These are phyloP conservation scores for Dunaliella primolecta DNA, from an alignment of 139 green algal species.

Conservation along the genomic window DNA sequence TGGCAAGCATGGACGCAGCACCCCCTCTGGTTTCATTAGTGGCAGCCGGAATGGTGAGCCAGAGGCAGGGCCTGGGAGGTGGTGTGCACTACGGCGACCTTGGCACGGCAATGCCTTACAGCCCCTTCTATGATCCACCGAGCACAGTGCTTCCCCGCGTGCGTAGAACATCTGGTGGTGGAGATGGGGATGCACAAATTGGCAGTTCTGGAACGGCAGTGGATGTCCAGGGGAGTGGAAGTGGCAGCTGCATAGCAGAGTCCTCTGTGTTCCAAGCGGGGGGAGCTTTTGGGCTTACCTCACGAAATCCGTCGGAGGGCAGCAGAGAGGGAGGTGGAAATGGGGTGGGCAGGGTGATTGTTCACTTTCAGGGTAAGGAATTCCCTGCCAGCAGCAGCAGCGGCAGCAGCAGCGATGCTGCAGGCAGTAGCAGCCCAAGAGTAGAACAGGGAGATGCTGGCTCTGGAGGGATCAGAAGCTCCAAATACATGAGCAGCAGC, in stretches of 20 bases:
- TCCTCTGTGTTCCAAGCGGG: background rate
- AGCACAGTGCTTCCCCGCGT: background rate
- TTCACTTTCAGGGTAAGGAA: background rate
- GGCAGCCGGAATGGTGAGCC: background rate
- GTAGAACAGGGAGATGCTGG: background rate
- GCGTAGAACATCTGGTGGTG: background rate
- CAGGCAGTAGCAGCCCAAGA: background rate
- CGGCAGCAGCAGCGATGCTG: background rate
- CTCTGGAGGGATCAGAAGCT: background rate
- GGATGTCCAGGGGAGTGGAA: background rate
- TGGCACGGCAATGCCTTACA: background rate
- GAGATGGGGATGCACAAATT: no score
- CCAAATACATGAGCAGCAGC: no score
- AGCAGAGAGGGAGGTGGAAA: background rate
- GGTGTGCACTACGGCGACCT: background rate
- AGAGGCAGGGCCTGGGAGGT: background rate
- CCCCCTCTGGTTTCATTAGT: conserved; percentile 14
- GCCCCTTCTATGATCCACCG: background rate
- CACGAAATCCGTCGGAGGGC: background rate
- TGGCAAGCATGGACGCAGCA: conserved; percentile 1
- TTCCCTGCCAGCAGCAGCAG: no score
- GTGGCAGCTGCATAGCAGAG: background rate
- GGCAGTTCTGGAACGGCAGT: background rate
- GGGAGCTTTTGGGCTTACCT: background rate
- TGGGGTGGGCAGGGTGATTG: background rate